Conservation (phyloP, 306 rosid species). For the Inga laurina region DNA sequence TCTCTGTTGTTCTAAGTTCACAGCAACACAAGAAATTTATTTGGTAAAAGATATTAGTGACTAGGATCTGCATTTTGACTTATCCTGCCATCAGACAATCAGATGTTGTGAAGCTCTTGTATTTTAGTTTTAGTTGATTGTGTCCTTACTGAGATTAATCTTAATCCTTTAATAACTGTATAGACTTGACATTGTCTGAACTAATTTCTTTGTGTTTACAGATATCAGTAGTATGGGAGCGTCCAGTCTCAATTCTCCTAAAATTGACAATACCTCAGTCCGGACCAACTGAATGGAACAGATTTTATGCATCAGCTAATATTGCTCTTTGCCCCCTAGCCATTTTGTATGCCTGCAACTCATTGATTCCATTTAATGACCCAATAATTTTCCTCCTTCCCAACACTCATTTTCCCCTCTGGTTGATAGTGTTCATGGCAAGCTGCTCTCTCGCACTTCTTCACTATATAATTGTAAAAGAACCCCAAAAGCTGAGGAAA, state of each 20-base stretch:
- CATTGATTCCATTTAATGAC: slow-evolving; percentile 67
- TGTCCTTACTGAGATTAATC: not conserved
- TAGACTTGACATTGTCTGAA: slow-evolving; percentile 31
- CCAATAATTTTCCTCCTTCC: slow-evolving; percentile 87
- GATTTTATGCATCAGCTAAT: slow-evolving; percentile 81
- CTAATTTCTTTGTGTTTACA: slow-evolving; percentile 34
- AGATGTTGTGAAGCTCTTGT: not conserved
- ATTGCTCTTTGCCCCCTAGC: slow-evolving; percentile 79
- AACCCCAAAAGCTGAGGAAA: slow-evolving; percentile 88
- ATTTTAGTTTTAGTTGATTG: not conserved
- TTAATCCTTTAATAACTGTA: slow-evolving; percentile 15
- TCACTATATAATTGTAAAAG: slow-evolving; percentile 66
- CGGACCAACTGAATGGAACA: slow-evolving; percentile 80
- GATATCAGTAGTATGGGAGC: slow-evolving; percentile 73
- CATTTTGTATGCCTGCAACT: slow-evolving; percentile 75
- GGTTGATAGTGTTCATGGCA: slow-evolving; percentile 71
- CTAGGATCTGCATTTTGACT: not conserved
- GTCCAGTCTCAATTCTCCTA: slow-evolving; percentile 65
- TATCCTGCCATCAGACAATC: not conserved
- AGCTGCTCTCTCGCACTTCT: slow-evolving; percentile 85
- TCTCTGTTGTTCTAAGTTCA: not conserved
- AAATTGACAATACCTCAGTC: slow-evolving; percentile 87
- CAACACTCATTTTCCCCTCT: slow-evolving; percentile 71
- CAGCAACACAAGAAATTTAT: not conserved
- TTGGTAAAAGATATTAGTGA: not conserved